Conservation (phyloP, 768 basidiomycete genomes). For the Hypholoma sublateritium region DNA sequence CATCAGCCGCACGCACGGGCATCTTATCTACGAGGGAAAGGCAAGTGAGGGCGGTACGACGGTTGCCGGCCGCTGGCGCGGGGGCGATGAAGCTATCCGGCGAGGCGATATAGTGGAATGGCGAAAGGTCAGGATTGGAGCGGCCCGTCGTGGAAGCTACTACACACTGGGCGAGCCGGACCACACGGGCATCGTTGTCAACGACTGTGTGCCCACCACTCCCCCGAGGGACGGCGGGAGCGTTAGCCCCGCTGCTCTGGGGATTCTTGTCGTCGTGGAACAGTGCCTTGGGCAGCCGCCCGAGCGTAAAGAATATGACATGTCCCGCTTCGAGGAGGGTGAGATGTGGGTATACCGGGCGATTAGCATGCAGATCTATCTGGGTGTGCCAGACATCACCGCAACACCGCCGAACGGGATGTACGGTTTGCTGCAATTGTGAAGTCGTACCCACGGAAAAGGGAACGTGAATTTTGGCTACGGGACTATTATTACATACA, state of each 20-base stretch:
- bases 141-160: conserved; percentile 21
- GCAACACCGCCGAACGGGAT: conserved; percentile 20
- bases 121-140: conserved; percentile 38
- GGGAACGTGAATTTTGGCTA: not conserved
- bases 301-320: conserved; percentile 38
- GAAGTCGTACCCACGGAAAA: not conserved
- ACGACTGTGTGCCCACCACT: conserved; percentile 32
- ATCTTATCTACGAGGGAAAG: conserved; percentile 46
- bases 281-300: conserved; percentile 47
- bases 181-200: conserved; percentile 52
- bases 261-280: conserved; percentile 50
- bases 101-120: conserved; percentile 59
- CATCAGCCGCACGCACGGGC: conserved; percentile 52
- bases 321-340: conserved; percentile 43
- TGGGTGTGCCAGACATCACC: conserved; percentile 25
- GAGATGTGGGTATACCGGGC: conserved; percentile 62
- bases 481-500: conserved; percentile 5
- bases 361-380: conserved; percentile 37
- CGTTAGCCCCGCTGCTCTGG: conserved; percentile 40
- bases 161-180: conserved; percentile 49
- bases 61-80: conserved; percentile 45
- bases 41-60: conserved; percentile 30
- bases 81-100: conserved; percentile 50
- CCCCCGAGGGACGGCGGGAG: conserved; percentile 30
- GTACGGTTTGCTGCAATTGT: conserved; percentile 13